A percentile compares a stretch with the other conserved stretches of the same genome.
These are phyloP conservation scores for Penicillium longicatenatum DNA, from an alignment of 495 filamentous ascomycete genomes.

Conservation along the genomic window DNA sequence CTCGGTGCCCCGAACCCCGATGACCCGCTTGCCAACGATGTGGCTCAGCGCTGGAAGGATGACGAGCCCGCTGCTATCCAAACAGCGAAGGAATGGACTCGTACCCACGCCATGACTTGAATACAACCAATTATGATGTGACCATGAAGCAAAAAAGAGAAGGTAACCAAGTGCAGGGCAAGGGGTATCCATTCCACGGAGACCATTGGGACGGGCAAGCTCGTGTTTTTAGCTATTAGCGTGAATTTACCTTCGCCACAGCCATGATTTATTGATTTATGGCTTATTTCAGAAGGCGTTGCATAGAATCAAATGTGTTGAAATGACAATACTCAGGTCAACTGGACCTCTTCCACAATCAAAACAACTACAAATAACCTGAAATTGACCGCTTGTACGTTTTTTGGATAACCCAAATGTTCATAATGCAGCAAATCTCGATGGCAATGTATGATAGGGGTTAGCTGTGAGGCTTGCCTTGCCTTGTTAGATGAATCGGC, in stretches of 20 bases:
- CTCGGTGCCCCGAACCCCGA: constrained; percentile 97
- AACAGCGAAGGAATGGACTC: constrained; percentile 87
- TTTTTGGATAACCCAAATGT: not conserved
- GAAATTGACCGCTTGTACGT: not conserved
- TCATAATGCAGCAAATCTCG: not conserved
- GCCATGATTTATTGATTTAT: constrained; percentile 2
- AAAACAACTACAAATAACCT: not conserved
- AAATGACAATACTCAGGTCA: not conserved
- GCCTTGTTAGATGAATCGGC: no score
- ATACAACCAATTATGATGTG: constrained; percentile 32
- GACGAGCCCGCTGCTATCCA: constrained; percentile 88
- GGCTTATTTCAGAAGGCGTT: constrained; percentile 20
- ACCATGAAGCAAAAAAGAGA: constrained; percentile 36
- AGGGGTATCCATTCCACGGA: constrained; percentile 1
- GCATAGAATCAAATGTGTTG: constrained; percentile 22
- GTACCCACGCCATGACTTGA: constrained; percentile 68
- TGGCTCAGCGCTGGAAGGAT: constrained; percentile 97
- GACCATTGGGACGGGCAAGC: constrained; percentile 7
- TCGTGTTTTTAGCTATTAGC: constrained; percentile 16
- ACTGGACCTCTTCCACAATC: not conserved
- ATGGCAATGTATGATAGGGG: not conserved
- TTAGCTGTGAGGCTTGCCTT: no score
- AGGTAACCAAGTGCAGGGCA: not conserved
- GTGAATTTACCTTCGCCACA: constrained; percentile 10
- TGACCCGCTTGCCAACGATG: constrained; percentile 93